A percentile compares a stretch with the other conserved stretches of the same genome.
Conservation (phyloP, 2,329 filamentous ascomycete species). For the Epichloe festucae region DNA sequence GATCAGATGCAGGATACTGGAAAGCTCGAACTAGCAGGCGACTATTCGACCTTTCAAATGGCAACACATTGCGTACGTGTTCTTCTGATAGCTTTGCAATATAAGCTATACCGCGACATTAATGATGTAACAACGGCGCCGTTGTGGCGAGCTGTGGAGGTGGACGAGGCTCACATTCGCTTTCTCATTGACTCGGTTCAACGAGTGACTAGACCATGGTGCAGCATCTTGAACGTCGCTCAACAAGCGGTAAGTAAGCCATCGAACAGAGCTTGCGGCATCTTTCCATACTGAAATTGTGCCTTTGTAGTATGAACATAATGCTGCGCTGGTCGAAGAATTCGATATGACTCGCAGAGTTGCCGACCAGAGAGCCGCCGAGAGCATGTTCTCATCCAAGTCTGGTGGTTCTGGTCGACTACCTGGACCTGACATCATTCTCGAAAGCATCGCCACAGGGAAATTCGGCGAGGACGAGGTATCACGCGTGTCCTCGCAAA, state of each 20-base stretch:
- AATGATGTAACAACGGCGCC: slow-evolving; percentile 24
- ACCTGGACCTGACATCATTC: slow-evolving; percentile 15
- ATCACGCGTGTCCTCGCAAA: slow-evolving; percentile 2
- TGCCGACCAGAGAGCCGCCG: slow-evolving; percentile 11
- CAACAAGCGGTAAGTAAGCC: slow-evolving; percentile 15
- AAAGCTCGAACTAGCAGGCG: slow-evolving; percentile 16
- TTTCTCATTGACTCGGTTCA: slow-evolving; percentile 21
- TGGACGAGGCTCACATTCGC: slow-evolving; percentile 20
- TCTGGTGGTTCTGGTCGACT: slow-evolving; percentile 9
- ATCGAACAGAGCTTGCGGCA: neutral
- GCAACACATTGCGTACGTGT: slow-evolving; percentile 19
- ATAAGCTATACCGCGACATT: slow-evolving; percentile 22
- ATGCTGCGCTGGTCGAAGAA: slow-evolving; percentile 17
- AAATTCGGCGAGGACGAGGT: slow-evolving; percentile 11
- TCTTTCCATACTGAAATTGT: neutral
- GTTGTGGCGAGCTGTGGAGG: slow-evolving; percentile 19
- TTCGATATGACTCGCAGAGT: slow-evolving; percentile 18
- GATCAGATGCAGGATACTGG: slow-evolving; percentile 13
- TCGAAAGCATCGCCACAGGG: slow-evolving; percentile 13
- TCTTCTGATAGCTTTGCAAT: slow-evolving; percentile 22
- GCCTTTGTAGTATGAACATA: slow-evolving; percentile 15
- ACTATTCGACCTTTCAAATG: slow-evolving; percentile 20
- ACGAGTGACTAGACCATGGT: slow-evolving; percentile 21
- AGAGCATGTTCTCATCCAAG: slow-evolving; percentile 5
- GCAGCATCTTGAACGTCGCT: slow-evolving; percentile 15